phyloP scores from a whole-genome alignment of 2,329 filamentous ascomycete species.

The Fusarium palustre region DNA sequence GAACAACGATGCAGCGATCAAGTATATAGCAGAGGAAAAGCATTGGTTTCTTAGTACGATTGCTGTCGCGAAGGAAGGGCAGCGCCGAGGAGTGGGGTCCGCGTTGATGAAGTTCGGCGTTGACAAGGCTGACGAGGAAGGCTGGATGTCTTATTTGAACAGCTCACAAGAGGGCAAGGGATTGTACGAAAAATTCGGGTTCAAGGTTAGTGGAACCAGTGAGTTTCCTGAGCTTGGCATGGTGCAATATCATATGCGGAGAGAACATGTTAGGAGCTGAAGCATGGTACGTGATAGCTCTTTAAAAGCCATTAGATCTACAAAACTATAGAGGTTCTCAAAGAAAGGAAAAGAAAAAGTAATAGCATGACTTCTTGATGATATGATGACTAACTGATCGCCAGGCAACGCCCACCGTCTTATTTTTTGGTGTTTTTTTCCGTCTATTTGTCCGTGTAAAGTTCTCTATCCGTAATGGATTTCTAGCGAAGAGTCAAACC shows the following conservation, averaged over 20 bases:
- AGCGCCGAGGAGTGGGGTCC: constrained; percentile 51
- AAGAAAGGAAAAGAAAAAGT: constrained; percentile 30
- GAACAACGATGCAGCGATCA: constrained; percentile 40
- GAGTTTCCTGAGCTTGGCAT: constrained; percentile 39
- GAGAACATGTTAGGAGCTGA: constrained; percentile 30
- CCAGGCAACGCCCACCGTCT: constrained; percentile 40
- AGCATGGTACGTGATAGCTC: not conserved
- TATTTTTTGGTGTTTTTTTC: constrained; percentile 25
- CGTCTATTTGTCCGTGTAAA: constrained; percentile 36
- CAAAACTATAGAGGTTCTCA: constrained; percentile 31
- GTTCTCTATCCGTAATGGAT: not conserved
- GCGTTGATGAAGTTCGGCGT: constrained; percentile 51
- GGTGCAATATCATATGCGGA: constrained; percentile 50
- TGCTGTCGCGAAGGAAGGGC: constrained; percentile 48
- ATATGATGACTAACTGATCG: constrained; percentile 25
- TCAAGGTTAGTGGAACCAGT: constrained; percentile 39
- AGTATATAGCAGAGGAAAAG: constrained; percentile 44
- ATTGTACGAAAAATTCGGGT: constrained; percentile 50
- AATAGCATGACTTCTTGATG: constrained; percentile 31
- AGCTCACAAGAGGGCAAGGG: constrained; percentile 42
- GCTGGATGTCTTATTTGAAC: constrained; percentile 48
- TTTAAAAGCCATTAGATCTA: constrained; percentile 25
- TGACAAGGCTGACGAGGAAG: constrained; percentile 47
- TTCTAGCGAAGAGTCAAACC: constrained; percentile 8
- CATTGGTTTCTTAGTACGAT: constrained; percentile 53